Conservation (phyloP, 768 basidiomycete species). For the Boletus edulis region DNA sequence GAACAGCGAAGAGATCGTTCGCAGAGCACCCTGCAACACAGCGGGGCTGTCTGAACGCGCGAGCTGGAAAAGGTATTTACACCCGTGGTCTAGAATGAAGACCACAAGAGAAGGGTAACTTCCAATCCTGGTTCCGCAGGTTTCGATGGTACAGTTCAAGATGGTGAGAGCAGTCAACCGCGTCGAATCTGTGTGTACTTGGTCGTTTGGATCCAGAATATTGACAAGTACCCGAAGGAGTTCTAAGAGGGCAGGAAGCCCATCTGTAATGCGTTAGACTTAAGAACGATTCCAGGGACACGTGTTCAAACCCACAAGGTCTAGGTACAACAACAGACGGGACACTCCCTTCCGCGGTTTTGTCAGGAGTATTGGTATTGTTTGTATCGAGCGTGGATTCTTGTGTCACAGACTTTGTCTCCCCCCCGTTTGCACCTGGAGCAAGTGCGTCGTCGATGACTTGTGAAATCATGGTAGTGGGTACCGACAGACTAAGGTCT, state of each 20-base stretch:
- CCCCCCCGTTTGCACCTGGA: conserved; percentile 10
- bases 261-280: conserved; percentile 47
- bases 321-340: conserved; percentile 12
- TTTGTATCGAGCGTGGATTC: background rate
- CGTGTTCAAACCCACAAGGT: conserved; percentile 20
- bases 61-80: conserved; percentile 96
- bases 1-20: conserved; percentile 85
- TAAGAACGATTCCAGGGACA: background rate
- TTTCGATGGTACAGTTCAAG: conserved; percentile 85
- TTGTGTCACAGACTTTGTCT: background rate
- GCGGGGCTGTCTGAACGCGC: conserved; percentile 85
- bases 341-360: conserved; percentile 35
- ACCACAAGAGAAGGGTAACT: conserved; percentile 73
- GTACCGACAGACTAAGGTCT: conserved; percentile 63
- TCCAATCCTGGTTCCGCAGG: conserved; percentile 72
- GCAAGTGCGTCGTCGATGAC: conserved; percentile 12
- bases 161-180: conserved; percentile 85
- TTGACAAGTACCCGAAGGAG: conserved; percentile 93
- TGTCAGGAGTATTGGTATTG: background rate
- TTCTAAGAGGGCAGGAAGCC: conserved; percentile 89
- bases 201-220: conserved; percentile 91
- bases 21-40: conserved; percentile 76
- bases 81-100: conserved; percentile 84
- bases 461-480: conserved; percentile 32
- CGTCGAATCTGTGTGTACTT: conserved; percentile 95